These are phyloP conservation scores for Amylocarpus encephaloides DNA, from an alignment of 2,329 filamentous ascomycete genomes.

Conservation along the genomic window DNA sequence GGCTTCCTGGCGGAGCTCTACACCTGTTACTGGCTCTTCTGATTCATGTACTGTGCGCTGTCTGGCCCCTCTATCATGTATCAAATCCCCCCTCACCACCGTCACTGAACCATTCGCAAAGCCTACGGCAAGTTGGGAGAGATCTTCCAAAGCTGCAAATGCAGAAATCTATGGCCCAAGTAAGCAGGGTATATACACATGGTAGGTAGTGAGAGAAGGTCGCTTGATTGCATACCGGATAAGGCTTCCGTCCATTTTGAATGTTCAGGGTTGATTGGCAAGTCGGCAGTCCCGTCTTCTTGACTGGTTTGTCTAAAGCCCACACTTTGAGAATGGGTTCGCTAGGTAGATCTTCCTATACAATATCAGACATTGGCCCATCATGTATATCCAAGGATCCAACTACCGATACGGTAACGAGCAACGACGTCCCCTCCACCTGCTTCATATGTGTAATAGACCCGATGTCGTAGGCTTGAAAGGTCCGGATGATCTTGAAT, in stretches of 20 bases:
- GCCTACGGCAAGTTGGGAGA: constrained; percentile 88
- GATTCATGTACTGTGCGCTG: constrained; percentile 95
- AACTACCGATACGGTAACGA: constrained; percentile 70
- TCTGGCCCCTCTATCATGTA: constrained; percentile 90
- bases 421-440: constrained; percentile 75
- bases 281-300: constrained; percentile 83
- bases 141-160: constrained; percentile 78
- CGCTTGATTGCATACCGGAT: constrained; percentile 57
- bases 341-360: constrained; percentile 74
- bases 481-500: constrained; percentile 82
- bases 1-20: constrained; percentile 62
- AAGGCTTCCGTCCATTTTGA: constrained; percentile 85
- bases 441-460: constrained; percentile 89
- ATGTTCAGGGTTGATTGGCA: constrained; percentile 82
- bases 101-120: constrained; percentile 95
- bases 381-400: neutral
- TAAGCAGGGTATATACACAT: neutral
- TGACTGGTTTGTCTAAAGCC: constrained; percentile 88
- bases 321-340: constrained; percentile 95
- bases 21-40: constrained; percentile 89
- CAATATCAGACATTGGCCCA: constrained; percentile 25
- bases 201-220: neutral
- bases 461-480: constrained; percentile 75
- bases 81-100: constrained; percentile 85
- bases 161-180: constrained; percentile 61